Conservation (phyloP, 345 rosid genomes). For the Eucalyptus melliodora region DNA sequence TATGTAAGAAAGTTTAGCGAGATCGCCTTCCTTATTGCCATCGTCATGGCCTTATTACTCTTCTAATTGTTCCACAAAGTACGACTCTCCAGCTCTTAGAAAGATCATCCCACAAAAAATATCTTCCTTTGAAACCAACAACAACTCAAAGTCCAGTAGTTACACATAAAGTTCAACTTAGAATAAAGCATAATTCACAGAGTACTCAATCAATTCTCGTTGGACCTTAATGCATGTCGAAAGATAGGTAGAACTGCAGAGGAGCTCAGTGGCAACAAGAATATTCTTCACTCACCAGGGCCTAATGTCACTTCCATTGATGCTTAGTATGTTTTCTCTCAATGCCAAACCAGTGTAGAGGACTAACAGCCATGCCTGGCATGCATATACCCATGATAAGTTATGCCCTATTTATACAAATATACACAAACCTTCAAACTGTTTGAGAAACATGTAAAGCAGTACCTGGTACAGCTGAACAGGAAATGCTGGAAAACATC, state of each 20-base stretch:
- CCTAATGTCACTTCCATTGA: slow-evolving; percentile 97
- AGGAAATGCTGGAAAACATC: slow-evolving; percentile 92
- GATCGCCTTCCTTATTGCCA: not conserved
- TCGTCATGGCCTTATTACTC: not conserved
- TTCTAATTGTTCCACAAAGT: not conserved
- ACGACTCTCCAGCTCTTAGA: not conserved
- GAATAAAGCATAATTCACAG: not conserved
- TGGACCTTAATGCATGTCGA: not conserved
- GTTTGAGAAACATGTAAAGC: not conserved
- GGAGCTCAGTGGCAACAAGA: not conserved
- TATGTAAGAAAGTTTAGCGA: not conserved
- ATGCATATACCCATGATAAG: not conserved
- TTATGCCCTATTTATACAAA: not conserved
- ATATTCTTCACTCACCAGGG: slow-evolving; percentile 43
- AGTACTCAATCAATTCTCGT: not conserved
- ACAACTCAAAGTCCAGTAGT: not conserved
- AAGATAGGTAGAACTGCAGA: not conserved
- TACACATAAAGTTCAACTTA: not conserved
- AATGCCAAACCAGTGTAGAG: slow-evolving; percentile 92
- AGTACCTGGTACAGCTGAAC: slow-evolving; percentile 88
- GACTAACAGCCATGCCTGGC: slow-evolving; percentile 84
- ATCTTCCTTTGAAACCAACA: not conserved
- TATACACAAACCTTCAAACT: not conserved
- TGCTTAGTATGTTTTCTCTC: slow-evolving; percentile 92
- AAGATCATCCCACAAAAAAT: not conserved